A percentile compares a stretch with the other conserved stretches of the same genome.
Conservation (phyloP, 208 protist genomes). For the Lotmaria passim region DNA sequence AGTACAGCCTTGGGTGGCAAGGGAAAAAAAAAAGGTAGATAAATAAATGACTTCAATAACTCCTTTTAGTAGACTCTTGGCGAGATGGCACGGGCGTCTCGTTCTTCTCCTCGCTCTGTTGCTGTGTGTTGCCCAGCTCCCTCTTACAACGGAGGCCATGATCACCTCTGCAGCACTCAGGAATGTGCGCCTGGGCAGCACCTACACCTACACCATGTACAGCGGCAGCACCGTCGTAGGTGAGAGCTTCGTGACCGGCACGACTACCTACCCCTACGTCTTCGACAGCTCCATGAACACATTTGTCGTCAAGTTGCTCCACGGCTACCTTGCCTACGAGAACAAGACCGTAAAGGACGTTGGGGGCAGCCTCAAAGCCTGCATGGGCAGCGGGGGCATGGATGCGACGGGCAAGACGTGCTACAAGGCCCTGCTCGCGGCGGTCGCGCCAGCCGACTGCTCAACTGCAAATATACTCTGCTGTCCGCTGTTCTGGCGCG, state of each 20-base stretch:
- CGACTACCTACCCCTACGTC: constrained; percentile 28
- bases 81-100: neutral
- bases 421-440: constrained; percentile 32
- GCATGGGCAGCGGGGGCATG: constrained; percentile 9
- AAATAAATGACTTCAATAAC: too few species aligned
- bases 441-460: constrained; percentile 22
- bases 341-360: constrained; percentile 2
- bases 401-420: constrained; percentile 1
- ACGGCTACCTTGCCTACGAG: neutral
- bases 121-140: neutral
- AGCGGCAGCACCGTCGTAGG: constrained; percentile 17
- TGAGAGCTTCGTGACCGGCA: constrained; percentile 9
- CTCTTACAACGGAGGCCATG: neutral
- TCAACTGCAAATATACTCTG: constrained; percentile 28
- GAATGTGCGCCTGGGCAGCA: constrained; percentile 8
- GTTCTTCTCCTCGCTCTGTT: constrained; percentile 1
- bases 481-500: constrained; percentile 35
- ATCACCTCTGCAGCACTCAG: neutral
- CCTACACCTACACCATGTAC: constrained; percentile 37
- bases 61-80: too few species aligned
- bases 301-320: constrained; percentile 16
- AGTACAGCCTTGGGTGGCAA: too few species aligned
- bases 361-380: constrained; percentile 17
- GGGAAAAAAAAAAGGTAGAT: neutral
- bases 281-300: constrained; percentile 21